Evolutionary conservation across 306 rosid genomes (phyloP), one percentile per base, ranked within the genome.

Genomic region (Vigna angularis): DNA sequence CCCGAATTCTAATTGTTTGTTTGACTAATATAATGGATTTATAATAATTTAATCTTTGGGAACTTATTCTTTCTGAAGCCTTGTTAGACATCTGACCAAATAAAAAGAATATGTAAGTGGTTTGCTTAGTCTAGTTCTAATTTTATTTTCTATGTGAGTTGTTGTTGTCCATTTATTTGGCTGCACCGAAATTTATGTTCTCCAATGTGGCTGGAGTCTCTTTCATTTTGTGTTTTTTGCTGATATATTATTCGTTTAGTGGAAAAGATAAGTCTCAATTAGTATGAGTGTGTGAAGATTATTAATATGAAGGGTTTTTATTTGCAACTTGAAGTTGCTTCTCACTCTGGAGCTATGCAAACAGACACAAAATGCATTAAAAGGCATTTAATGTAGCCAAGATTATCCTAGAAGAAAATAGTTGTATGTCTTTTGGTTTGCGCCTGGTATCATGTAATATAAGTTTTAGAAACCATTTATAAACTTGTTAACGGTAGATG

Each of bases 11-110:
- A 32, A 14, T 62, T 52, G 66, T 20, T 65, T 51, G 40, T 72
- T 55, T 73, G 67, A 4, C 57, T 58, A 26, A 15, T 52, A 17
- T 1, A 65, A 20, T 49, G 28, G 5, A n/a, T 34, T 17, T 75
- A 0, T 36, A 76, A 34, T 52, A 9, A 9, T 59, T 57, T 45
- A 57, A 47, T 70, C 12, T 36, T 48, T 57, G 38, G 6, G 59
- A 18, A 18, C 26, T 38, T 42, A 15, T 79, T 61, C 72, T 71
- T 42, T 62, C 32, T 15, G 62, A 48, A 34, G 7, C 44, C 32
- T 50, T 38, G 83, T 79, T 71, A 34, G 36, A 58, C 28, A 57
- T 58, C 16, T 45, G 20, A 20, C 49, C 62, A 47, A 57, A 58
- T 13, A 9, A 45, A 70, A 70, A 44, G 58, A 67, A 53, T 42